phyloP scores from a whole-genome alignment of 148 eudicot genomes.

The Amaranthus palmeri region DNA sequence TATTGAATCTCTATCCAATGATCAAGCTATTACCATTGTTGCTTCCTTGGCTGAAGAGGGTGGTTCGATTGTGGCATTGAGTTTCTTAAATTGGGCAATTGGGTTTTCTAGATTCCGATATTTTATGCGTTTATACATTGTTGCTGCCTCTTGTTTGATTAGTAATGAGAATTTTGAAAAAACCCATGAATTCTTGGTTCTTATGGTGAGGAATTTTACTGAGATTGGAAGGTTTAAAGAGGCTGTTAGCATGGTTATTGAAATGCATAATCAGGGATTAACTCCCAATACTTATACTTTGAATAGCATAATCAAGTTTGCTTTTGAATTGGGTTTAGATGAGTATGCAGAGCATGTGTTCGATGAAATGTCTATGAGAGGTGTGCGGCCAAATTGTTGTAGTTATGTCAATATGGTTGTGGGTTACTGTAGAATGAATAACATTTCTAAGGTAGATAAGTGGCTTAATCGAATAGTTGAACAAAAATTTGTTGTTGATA shows the following conservation, averaged over 20 bases:
- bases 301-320: conserved; percentile 42
- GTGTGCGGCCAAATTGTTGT: conserved; percentile 48
- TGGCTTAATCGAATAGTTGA: conserved; percentile 63
- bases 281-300: conserved; percentile 36
- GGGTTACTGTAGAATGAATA: conserved; percentile 53
- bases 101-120: conserved; percentile 47
- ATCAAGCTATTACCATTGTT: conserved; percentile 63
- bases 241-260: conserved; percentile 76
- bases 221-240: conserved; percentile 80
- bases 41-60: conserved; percentile 62
- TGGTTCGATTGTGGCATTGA: conserved; percentile 67
- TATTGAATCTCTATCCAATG: conserved; percentile 40
- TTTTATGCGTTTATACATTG: conserved; percentile 79
- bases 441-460: conserved; percentile 52
- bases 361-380: conserved; percentile 68
- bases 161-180: conserved; percentile 56
- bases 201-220: conserved; percentile 61
- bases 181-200: conserved; percentile 67
- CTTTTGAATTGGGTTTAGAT: conserved; percentile 43
- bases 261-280: conserved; percentile 80
- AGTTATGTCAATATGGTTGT: conserved; percentile 61
- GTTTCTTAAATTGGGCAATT: conserved; percentile 79
- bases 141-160: conserved; percentile 51
- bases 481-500: conserved; percentile 53
- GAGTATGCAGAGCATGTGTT: conserved; percentile 71